Evolutionary conservation across 805 yeast species (phyloP).

Genomic region (Schizosaccharomyces japonicus): DNA sequence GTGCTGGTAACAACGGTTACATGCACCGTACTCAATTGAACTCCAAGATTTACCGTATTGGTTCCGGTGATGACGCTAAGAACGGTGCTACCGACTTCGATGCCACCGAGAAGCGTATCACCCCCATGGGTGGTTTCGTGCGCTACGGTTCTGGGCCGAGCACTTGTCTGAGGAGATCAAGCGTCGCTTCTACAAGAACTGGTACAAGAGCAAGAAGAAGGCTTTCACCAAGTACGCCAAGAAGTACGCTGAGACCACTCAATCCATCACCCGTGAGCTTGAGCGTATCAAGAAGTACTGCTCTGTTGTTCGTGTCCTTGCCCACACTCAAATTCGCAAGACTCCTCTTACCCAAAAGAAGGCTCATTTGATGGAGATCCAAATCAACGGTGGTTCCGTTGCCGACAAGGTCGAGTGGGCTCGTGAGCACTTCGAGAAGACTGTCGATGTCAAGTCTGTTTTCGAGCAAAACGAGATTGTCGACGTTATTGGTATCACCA

Average conservation of each 20-base stretch:
- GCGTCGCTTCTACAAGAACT: slow-evolving; percentile 99
- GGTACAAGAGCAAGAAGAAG: slow-evolving; percentile 99
- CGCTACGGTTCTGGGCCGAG: slow-evolving; percentile 99
- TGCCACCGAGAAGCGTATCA: slow-evolving; percentile 98
- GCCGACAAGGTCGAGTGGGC: slow-evolving; percentile 98
- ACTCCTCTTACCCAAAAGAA: slow-evolving; percentile 97
- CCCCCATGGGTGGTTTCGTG: slow-evolving; percentile 99
- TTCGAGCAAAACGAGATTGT: slow-evolving; percentile 97
- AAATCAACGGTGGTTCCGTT: slow-evolving; percentile 96
- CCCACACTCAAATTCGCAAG: slow-evolving; percentile 98
- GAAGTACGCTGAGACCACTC: slow-evolving; percentile 62
- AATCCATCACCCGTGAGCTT: slow-evolving; percentile 78
- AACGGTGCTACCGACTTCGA: slow-evolving; percentile 92
- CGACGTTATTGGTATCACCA: slow-evolving; percentile 97
- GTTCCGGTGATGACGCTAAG: slow-evolving; percentile 84
- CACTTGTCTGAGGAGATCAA: slow-evolving; percentile 96
- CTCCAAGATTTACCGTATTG: slow-evolving; percentile 99
- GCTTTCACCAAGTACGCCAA: slow-evolving; percentile 99
- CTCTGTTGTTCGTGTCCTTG: slow-evolving; percentile 93
- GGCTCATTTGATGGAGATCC: slow-evolving; percentile 99
- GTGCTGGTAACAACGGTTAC: slow-evolving; percentile 99
- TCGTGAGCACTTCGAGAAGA: slow-evolving; percentile 95
- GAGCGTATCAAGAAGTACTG: slow-evolving; percentile 98
- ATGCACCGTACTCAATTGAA: slow-evolving; percentile 99
- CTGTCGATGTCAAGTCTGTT: slow-evolving; percentile 83